A percentile compares a stretch with the other conserved stretches of the same genome.
Conservation (phyloP, 2,329 filamentous ascomycete genomes). For the Sclerotinia nivalis region DNA sequence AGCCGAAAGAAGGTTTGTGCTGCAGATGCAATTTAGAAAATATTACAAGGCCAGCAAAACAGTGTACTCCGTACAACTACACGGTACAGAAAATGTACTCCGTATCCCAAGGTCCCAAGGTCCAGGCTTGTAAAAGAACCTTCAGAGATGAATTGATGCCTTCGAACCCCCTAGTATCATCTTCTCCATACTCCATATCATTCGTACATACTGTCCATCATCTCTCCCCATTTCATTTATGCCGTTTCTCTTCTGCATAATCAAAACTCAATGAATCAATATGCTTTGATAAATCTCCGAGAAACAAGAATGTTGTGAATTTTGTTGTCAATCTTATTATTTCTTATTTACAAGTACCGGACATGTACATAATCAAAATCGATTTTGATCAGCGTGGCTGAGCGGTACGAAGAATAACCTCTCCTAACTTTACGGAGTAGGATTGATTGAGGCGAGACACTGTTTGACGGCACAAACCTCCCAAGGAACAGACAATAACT, state of each 20-base stretch:
- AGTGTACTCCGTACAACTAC: no score
- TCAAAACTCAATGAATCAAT: neutral
- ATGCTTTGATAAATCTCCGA: neutral
- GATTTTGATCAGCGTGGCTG: conserved; percentile 13
- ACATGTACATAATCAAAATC: neutral
- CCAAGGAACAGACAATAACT: neutral
- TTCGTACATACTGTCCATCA: neutral
- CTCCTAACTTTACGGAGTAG: neutral
- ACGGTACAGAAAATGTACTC: no score
- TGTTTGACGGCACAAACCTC: neutral
- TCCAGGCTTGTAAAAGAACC: neutral
- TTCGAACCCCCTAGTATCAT: neutral
- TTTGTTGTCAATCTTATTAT: neutral
- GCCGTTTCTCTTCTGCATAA: neutral
- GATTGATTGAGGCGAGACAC: conserved; percentile 4
- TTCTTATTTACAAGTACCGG: neutral
- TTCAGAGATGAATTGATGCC: neutral
- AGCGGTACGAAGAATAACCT: neutral
- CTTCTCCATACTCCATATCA: neutral
- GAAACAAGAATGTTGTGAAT: neutral
- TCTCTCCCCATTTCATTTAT: neutral
- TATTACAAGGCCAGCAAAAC: neutral
- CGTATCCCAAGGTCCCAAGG: neutral
- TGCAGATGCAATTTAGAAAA: neutral
- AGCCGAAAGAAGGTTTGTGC: neutral